Base-by-base conservation (phyloP, 2,329 filamentous ascomycete species). In the Teratosphaeria gauchensis region DNA sequence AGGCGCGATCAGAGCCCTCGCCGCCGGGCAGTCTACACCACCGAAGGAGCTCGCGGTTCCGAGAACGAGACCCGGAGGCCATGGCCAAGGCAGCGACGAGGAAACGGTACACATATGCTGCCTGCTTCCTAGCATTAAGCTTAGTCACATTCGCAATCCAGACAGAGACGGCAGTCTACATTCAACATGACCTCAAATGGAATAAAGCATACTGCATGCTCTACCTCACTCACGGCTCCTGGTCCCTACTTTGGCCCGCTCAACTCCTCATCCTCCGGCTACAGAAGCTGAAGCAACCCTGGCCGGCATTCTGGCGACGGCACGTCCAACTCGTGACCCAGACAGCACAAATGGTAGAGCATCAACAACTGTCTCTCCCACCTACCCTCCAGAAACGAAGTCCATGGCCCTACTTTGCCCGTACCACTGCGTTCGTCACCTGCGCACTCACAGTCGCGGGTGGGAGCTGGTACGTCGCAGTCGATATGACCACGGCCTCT, bases 171-270 rank as follows among this genome's bases (percentile, higher is more conserved):
- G 92, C 92, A 11, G 86, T 95, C 9, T 92, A 96, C 76, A 94
- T 99, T 61, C 92, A 97, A 77, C 87, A 92, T 72, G 86, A 94
- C 61, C 76, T 96, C 63, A 85, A 88, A 63, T 99, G 94, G 94
- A 84, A 95, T 76, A 99, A 99, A 78, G 90, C 94, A n/a, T 99
- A 96, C 77, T 95, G 90, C 79, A 99, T 99, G 94, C 84, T 99
- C 80, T 88, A 95, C 75, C 81, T 99, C 64, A 99, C 94, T 11
- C 94, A 99, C 76, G 89, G 92, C 58, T 96, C 91, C 1, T 99
- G 94, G 94, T 74, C 86, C 9, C 75, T 97, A 54, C 81, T 99
- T 28, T 99, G 91, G 90, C 92, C 92, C 0, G 76, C 83, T 11
- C 91, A 95, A 74, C 82, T 99, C 38, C 74, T 89, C 28, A 82